Evolutionary conservation across 768 basidiomycete genomes (phyloP), one percentile per base, ranked within the genome.

Genomic region (Lactarius psammicola): DNA sequence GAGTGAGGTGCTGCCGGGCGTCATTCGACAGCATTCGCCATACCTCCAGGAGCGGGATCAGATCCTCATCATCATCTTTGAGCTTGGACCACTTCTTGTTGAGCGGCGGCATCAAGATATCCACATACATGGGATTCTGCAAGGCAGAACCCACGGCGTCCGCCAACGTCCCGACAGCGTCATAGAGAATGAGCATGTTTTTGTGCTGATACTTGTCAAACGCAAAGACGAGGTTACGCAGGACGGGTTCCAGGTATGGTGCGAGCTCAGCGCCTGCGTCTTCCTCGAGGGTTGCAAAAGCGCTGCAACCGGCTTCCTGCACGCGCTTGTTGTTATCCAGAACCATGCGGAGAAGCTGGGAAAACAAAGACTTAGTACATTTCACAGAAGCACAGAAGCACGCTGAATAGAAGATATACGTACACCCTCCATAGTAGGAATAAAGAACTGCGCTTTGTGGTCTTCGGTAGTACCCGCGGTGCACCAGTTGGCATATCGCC

Each of bases 201-300:
- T 98, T 98, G 78, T 97, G 95, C 74, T 99, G 97, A 77, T 99
- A 99, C 78, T 97, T 98, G 64, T 92, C 86, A 77, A 98, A 99
- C 1, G 97, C 97, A 69, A 93, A 87, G 42, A 98, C 95, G 60
- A 99, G 82, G 76, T 98, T 98, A 61, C 91, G 88, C 64, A 99
- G 80, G 60, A 99, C 92, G 4, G 95, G 95, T 72, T 96, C 95
- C 18, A 98, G 87, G 78, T 90, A 98, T 1, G 97, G 97, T 13
- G 87, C 89, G 59, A 99, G 86, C 70, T 92, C 90, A 3, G 83
- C 72, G 2, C 94, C 96, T 6, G 97, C 97, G 75, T 98, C 97
- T 76, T 99, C 97, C 76, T 99, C 97, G 13, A 98, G 84, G 18
- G 97, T 98, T 15, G 97, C 97, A 73, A 99, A 98, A 0, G 97